Base-by-base conservation (phyloP, 129 eudicot genomes). In the Artemisia annua region DNA sequence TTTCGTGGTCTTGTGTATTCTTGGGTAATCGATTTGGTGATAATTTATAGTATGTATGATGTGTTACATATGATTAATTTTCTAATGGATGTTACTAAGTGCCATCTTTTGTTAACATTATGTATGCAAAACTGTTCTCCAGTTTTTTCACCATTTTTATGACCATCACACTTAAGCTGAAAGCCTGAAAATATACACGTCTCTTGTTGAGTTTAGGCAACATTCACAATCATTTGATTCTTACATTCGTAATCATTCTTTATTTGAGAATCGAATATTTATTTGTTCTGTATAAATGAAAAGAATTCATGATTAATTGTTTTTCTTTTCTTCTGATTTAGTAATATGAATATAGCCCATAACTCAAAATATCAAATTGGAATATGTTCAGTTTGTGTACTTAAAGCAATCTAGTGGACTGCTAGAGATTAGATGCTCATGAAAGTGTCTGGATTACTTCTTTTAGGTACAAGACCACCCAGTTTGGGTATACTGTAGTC, bases 41-140 rank as follows among this genome's bases (percentile, higher is more conserved):
- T n/a, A n/a, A n/a, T n/a, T n/a, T n/a, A n/a, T n/a, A n/a, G n/a
- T n/a, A n/a, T n/a, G n/a, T n/a, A n/a, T n/a, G n/a, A n/a, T n/a
- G n/a, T n/a, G n/a, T n/a, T 80, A 80, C 15, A 75, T 32, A 69
- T 62, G 73, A 75, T 80, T 66, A 63, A 50, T 69, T 76, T 16
- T 69, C 67, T 63, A 75, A 62, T 69, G 75, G 75, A 75, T 55
- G 32, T 68, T 77, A 78, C 72, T 63, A 63, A 78, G 53, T 39
- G 72, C 65, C 48, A 62, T 78, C 71, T 63, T 70, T 63, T 63
- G 80, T 55, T 63, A 56, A 63, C 63, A 74, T 53, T 13, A 20
- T n/a, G 66, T 70, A 17, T 7, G 35, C 16, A 7, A 59, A 56
- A 18, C 17, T 54, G 53, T 70, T 54, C 19, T 14, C 57, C n/a